phyloP scores from a whole-genome alignment of 2,329 filamentous ascomycete genomes.

The Didymellaceae sp. region DNA sequence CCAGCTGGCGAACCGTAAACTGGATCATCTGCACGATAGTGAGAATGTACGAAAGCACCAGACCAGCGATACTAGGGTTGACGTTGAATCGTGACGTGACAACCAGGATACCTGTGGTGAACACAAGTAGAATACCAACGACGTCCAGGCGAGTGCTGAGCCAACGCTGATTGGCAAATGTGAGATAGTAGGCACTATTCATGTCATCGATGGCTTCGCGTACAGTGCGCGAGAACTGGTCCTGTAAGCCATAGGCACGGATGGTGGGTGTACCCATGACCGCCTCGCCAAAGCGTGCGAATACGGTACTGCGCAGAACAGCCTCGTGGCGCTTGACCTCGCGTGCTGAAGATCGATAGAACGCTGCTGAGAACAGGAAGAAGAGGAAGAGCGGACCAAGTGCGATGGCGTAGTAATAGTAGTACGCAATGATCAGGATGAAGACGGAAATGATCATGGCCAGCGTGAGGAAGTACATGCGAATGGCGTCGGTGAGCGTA shows the following conservation, averaged over 20 bases:
- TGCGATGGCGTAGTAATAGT: conserved; percentile 82
- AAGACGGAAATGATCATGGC: conserved; percentile 70
- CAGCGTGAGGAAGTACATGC: conserved; percentile 89
- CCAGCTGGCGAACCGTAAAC: conserved; percentile 90
- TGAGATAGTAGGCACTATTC: conserved; percentile 93
- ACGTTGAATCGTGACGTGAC: conserved; percentile 90
- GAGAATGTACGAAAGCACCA: conserved; percentile 92
- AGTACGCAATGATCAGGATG: conserved; percentile 90
- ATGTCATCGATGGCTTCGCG: conserved; percentile 82
- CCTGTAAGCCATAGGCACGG: conserved; percentile 82
- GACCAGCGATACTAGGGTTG: conserved; percentile 80
- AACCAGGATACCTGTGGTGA: conserved; percentile 86
- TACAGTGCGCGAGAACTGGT: conserved; percentile 75
- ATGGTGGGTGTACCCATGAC: conserved; percentile 85
- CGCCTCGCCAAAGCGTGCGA: conserved; percentile 89
- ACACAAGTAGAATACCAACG: conserved; percentile 84
- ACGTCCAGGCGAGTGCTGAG: conserved; percentile 82
- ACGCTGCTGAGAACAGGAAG: conserved; percentile 82
- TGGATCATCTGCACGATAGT: conserved; percentile 95
- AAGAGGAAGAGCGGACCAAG: conserved; percentile 73
- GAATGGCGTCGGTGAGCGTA: conserved; percentile 82
- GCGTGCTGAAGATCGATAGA: conserved; percentile 88
- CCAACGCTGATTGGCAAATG: conserved; percentile 96
- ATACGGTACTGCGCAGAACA: conserved; percentile 84
- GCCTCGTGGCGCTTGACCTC: conserved; percentile 96